Evolutionary conservation across 1,139 yeast species (phyloP).

Genomic region (Blastobotrys arbuscula): DNA sequence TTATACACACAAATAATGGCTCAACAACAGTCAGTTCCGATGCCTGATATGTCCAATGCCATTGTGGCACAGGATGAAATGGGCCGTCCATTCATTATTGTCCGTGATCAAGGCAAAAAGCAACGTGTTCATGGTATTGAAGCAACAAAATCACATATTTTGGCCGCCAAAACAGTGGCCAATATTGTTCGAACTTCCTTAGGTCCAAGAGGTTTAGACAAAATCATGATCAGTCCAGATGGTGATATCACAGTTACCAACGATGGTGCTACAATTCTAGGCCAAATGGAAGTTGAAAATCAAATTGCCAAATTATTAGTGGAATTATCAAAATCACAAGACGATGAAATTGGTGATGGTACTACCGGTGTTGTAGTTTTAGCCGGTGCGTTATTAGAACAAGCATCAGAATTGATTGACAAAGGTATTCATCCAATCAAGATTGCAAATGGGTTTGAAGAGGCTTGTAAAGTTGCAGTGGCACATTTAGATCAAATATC

Average conservation of each 20-base stretch:
- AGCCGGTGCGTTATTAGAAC: slow-evolving; percentile 91
- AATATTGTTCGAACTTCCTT: slow-evolving; percentile 86
- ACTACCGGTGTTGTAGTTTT: slow-evolving; percentile 98
- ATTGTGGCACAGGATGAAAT: slow-evolving; percentile 98
- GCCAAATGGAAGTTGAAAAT: slow-evolving; percentile 94
- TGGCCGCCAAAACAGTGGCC: slow-evolving; percentile 95
- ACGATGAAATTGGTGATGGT: slow-evolving; percentile 98
- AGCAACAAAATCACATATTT: slow-evolving; percentile 86
- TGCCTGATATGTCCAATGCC: slow-evolving; percentile 96
- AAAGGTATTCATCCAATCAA: slow-evolving; percentile 97
- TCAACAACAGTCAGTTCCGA: slow-evolving; percentile 43
- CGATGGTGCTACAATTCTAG: slow-evolving; percentile 95
- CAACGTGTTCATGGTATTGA: slow-evolving; percentile 90
- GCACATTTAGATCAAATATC: slow-evolving; percentile 69
- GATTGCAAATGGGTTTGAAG: slow-evolving; percentile 95
- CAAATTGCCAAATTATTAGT: slow-evolving; percentile 95
- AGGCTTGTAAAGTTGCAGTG: slow-evolving; percentile 89
- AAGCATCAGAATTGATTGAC: slow-evolving; percentile 89
- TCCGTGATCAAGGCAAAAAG: slow-evolving; percentile 92
- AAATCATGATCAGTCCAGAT: slow-evolving; percentile 86
- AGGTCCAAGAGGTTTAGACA: slow-evolving; percentile 98
- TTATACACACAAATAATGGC: slow-evolving; percentile 4
- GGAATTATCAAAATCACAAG: slow-evolving; percentile 92
- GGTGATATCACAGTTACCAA: slow-evolving; percentile 98
- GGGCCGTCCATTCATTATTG: slow-evolving; percentile 98